These are phyloP conservation scores for Termitomyces eurrhizus DNA, from an alignment of 768 basidiomycete species.

Conservation along the genomic window DNA sequence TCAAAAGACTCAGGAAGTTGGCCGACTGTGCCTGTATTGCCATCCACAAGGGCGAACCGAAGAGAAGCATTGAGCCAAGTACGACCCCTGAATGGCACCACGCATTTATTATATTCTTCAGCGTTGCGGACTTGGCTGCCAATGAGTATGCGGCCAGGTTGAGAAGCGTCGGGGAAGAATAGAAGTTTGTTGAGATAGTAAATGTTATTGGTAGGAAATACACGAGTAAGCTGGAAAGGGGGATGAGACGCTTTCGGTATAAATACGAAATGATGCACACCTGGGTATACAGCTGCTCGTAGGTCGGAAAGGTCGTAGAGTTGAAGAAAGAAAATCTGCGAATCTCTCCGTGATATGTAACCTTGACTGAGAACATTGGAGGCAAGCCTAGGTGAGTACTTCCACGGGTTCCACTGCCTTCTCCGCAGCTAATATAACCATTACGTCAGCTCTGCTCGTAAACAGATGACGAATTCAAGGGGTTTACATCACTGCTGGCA, in stretches of 20 bases:
- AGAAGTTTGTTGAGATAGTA: constrained; percentile 66
- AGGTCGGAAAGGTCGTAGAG: constrained; percentile 55
- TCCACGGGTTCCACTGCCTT: not conserved
- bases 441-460: constrained; percentile 15
- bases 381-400: constrained; percentile 16
- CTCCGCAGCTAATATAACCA: constrained; percentile 1
- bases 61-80: constrained; percentile 57
- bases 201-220: constrained; percentile 59
- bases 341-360: constrained; percentile 68
- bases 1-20: not conserved
- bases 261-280: constrained; percentile 31
- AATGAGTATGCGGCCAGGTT: constrained; percentile 55
- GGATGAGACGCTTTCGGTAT: constrained; percentile 20
- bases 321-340: constrained; percentile 60
- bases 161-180: constrained; percentile 59
- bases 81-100: constrained; percentile 46
- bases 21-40: constrained; percentile 21
- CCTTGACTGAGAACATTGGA: constrained; percentile 75
- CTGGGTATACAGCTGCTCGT: constrained; percentile 57
- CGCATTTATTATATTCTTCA: constrained; percentile 52
- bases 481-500: too few relatives aligned
- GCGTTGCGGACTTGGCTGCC: constrained; percentile 54
- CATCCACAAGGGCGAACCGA: constrained; percentile 59
- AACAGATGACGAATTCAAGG: not conserved
- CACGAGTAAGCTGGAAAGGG: constrained; percentile 54